phyloP scores from a whole-genome alignment of 352 stramenopile species.

The Blastocystis sp. region DNA sequence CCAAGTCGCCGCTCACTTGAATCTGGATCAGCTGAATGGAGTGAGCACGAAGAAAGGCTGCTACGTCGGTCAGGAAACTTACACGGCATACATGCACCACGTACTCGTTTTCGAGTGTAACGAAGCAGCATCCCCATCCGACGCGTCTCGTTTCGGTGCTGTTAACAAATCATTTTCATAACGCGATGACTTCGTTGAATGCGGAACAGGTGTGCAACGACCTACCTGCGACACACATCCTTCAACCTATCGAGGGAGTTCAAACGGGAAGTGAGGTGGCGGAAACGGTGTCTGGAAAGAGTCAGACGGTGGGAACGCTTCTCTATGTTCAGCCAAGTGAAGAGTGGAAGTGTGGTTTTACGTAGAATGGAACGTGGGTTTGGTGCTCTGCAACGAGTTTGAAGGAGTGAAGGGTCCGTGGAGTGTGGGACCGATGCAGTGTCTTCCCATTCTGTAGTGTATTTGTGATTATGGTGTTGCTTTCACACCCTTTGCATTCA shows the following conservation, averaged over 20 bases:
- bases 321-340: not conserved
- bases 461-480: not conserved
- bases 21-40: conserved; percentile 37
- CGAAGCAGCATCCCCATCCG: not conserved
- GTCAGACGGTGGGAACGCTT: not conserved
- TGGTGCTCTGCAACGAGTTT: not conserved
- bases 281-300: not conserved
- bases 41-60: conserved; percentile 32
- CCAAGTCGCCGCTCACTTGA: not conserved
- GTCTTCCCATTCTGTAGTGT: not conserved
- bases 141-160: not conserved
- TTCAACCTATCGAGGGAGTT: not conserved
- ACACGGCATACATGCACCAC: conserved; percentile 7
- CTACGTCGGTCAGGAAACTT: conserved; percentile 34
- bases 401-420: not conserved
- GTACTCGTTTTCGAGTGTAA: not conserved
- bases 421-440: not conserved
- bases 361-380: conserved; percentile 1
- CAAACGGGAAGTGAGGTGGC: not conserved
- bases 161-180: not conserved
- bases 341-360: not conserved
- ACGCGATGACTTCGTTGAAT: not conserved
- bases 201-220: not conserved
- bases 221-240: not conserved
- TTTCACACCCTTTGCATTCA: not conserved